Conservation (phyloP, 2,329 filamentous ascomycete species). For the Claviceps fusiformis region DNA sequence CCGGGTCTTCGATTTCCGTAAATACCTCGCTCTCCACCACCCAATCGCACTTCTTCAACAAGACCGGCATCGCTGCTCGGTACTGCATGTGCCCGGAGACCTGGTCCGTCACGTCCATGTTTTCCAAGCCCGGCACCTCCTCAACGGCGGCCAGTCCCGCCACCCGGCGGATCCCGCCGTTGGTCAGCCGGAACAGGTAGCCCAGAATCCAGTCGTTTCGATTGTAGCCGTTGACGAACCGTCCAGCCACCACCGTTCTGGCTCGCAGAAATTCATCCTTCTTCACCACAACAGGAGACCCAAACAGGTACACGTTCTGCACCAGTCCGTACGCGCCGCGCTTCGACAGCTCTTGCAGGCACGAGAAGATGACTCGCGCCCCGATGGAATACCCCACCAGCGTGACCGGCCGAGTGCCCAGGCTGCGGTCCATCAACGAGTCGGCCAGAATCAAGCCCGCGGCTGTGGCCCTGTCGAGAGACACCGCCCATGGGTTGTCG, state of each 20-base stretch:
- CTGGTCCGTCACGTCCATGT: constrained; percentile 71
- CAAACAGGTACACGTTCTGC: constrained; percentile 92
- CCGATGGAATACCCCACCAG: constrained; percentile 91
- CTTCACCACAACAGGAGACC: constrained; percentile 81
- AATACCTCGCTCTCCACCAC: constrained; percentile 87
- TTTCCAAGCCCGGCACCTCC: constrained; percentile 69
- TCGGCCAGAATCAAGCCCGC: constrained; percentile 89
- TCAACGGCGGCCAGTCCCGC: constrained; percentile 72
- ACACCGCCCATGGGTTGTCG: constrained; percentile 98
- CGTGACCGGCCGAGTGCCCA: constrained; percentile 83
- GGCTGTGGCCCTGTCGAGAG: constrained; percentile 73
- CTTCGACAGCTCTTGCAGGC: constrained; percentile 70
- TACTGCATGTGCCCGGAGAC: constrained; percentile 96
- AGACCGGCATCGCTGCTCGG: constrained; percentile 75
- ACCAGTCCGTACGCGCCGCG: constrained; percentile 76
- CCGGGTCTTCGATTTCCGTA: constrained; percentile 89
- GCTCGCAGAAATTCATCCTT: constrained; percentile 76
- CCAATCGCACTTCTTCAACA: constrained; percentile 84
- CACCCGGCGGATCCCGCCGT: constrained; percentile 77
- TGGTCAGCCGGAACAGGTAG: constrained; percentile 90
- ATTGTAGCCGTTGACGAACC: constrained; percentile 90
- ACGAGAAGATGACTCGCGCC: constrained; percentile 83
- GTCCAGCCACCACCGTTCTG: constrained; percentile 73
- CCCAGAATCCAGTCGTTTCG: constrained; percentile 94
- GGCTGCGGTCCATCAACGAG: constrained; percentile 78